Conservation (phyloP, 768 basidiomycete genomes). For the Chlorophyllum brunneum region DNA sequence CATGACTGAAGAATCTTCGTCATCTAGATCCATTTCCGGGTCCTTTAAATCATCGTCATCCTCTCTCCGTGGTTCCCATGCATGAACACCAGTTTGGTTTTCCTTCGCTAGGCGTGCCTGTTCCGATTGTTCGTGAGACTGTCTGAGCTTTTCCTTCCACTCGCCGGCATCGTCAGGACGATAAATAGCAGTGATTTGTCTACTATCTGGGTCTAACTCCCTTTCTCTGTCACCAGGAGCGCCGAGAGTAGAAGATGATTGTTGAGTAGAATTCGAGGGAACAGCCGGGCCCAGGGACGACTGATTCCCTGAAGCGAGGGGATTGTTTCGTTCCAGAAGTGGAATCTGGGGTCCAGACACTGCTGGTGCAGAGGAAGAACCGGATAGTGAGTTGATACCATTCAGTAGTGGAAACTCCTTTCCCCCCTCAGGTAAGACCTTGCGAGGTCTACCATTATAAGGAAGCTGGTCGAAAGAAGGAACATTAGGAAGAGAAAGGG, state of each 20-base stretch:
- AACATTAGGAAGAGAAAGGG: conserved; percentile 65
- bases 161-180: conserved; percentile 81
- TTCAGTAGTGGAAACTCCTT: conserved; percentile 71
- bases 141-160: conserved; percentile 78
- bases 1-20: conserved; percentile 61
- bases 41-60: conserved; percentile 71
- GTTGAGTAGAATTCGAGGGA: conserved; percentile 21
- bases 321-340: conserved; percentile 49
- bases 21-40: conserved; percentile 63
- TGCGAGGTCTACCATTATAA: conserved; percentile 79
- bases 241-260: conserved; percentile 28
- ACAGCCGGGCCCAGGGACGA: neutral
- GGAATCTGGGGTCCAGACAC: conserved; percentile 37
- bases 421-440: conserved; percentile 69
- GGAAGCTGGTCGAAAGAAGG: conserved; percentile 71
- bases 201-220: conserved; percentile 45
- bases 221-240: conserved; percentile 38
- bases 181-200: conserved; percentile 77
- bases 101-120: conserved; percentile 42
- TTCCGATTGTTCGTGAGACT: conserved; percentile 60
- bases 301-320: conserved; percentile 31
- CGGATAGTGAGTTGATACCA: conserved; percentile 51
- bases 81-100: conserved; percentile 32
- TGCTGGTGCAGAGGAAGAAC: conserved; percentile 47
- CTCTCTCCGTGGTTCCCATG: conserved; percentile 50